Percentiles rank a stretch among this genome's conserved stretches.
These are phyloP conservation scores for Amanita brunnescens DNA, from an alignment of 768 basidiomycete genomes.

Conservation along the genomic window DNA sequence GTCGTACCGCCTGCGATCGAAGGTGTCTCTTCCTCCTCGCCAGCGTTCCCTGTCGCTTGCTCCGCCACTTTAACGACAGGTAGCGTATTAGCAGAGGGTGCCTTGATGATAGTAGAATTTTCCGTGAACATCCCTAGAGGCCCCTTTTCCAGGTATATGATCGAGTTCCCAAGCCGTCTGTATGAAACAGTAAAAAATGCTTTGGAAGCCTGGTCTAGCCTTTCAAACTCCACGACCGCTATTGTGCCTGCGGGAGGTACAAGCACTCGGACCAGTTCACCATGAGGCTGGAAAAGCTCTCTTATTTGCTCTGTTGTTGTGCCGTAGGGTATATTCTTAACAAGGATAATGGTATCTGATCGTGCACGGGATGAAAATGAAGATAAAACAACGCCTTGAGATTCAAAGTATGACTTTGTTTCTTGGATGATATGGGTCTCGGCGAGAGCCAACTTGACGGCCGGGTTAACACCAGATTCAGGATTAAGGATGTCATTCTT, in stretches of 20 bases:
- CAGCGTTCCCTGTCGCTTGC: constrained; percentile 28
- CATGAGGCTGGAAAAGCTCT: constrained; percentile 72
- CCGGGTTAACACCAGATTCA: constrained; percentile 63
- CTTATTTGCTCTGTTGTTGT: constrained; percentile 70
- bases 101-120: constrained; percentile 18
- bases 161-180: constrained; percentile 76
- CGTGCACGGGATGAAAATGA: constrained; percentile 45
- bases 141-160: constrained; percentile 90
- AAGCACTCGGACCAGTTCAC: constrained; percentile 59
- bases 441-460: constrained; percentile 91
- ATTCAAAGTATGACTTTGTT: constrained; percentile 84
- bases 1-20: constrained; percentile 64
- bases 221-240: constrained; percentile 83
- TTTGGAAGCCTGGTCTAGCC: constrained; percentile 56
- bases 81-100: constrained; percentile 3
- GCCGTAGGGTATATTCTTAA: constrained; percentile 96
- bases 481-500: constrained; percentile 88
- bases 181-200: constrained; percentile 84
- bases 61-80: constrained; percentile 30
- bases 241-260: constrained; percentile 91
- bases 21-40: constrained; percentile 24
- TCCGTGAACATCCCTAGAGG: constrained; percentile 75
- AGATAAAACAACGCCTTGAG: constrained; percentile 57
- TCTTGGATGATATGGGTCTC: constrained; percentile 96
- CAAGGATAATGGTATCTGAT: constrained; percentile 78